Percentiles rank a stretch among this genome's conserved stretches.
phyloP scores from a whole-genome alignment of 2,329 filamentous ascomycete species.

The Berkeleyomyces basicola region DNA sequence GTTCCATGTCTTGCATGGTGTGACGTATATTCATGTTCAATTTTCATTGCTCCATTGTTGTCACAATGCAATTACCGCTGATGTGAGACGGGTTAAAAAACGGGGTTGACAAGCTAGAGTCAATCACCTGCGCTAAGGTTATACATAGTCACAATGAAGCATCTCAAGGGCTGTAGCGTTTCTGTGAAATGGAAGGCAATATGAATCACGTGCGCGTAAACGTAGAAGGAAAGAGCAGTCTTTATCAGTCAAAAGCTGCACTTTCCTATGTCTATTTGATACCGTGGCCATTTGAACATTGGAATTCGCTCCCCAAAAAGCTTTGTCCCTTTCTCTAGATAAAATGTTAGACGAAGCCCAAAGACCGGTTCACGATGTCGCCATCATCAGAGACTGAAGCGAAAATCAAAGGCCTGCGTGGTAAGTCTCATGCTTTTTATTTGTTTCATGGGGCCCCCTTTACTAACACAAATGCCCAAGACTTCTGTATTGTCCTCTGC shows the following conservation, averaged over 20 bases:
- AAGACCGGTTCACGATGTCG: neutral
- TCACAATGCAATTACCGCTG: neutral
- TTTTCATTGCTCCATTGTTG: neutral
- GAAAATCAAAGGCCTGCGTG: slow-evolving; percentile 1
- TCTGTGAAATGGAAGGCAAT: too few species aligned
- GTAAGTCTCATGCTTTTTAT: neutral
- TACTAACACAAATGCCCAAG: slow-evolving; percentile 1
- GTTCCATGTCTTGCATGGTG: neutral
- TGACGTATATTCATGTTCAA: neutral
- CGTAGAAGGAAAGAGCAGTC: neutral
- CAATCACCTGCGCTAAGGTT: neutral
- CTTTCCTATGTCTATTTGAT: neutral
- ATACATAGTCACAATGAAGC: neutral
- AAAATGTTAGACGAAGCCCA: too few species aligned
- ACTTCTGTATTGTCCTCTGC: slow-evolving; percentile 10
- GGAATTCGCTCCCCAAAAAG: neutral
- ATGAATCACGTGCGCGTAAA: neutral
- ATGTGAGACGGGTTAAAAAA: neutral
- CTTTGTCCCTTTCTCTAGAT: neutral
- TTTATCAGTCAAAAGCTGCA: neutral
- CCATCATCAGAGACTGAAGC: neutral
- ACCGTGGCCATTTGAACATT: neutral
- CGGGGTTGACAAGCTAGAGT: neutral
- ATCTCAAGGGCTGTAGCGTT: neutral
- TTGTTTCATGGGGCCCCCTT: neutral